phyloP scores from a whole-genome alignment of 1,284 basidiomycete species.

The Vanrija sp. region DNA sequence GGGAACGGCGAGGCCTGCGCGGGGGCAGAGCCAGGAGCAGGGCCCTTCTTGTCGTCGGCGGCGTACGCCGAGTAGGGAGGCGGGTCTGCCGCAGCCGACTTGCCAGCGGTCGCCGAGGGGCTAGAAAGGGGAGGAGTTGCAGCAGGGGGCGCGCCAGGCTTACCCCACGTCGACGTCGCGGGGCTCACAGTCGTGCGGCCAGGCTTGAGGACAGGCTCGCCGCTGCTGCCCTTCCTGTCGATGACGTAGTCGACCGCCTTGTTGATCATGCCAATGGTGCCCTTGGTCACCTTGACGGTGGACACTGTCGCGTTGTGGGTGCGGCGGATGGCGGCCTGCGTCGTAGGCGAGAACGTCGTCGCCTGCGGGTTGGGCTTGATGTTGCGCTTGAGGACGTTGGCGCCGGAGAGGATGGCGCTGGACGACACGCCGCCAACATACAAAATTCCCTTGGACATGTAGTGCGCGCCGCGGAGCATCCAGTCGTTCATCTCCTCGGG shows the following conservation, averaged over 20 bases:
- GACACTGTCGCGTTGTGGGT: constrained; percentile 63
- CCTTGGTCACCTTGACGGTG: constrained; percentile 63
- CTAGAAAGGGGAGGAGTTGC: too few species aligned
- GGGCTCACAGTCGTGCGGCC: not conserved
- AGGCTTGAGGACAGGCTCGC: not conserved
- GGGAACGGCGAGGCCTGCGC: not conserved
- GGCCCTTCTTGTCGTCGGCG: too few species aligned
- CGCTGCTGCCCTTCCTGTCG: not conserved
- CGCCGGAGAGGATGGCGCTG: constrained; percentile 60
- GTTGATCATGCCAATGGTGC: constrained; percentile 63
- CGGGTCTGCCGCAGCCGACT: too few species aligned
- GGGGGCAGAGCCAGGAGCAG: not conserved
- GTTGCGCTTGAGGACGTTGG: constrained; percentile 61
- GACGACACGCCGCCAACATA: constrained; percentile 62
- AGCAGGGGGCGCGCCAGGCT: too few species aligned
- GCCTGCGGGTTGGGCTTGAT: constrained; percentile 56
- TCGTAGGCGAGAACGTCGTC: constrained; percentile 60
- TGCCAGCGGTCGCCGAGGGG: too few species aligned
- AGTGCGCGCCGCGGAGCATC: constrained; percentile 64
- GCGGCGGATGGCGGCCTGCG: constrained; percentile 58
- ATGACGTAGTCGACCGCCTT: constrained; percentile 51
- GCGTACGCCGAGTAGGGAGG: too few species aligned
- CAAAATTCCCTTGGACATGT: constrained; percentile 54
- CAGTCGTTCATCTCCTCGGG: constrained; percentile 63
- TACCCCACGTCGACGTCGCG: not conserved